Evolutionary conservation across 352 stramenopile species (phyloP).

Genomic region (Pythium oligandrum): DNA sequence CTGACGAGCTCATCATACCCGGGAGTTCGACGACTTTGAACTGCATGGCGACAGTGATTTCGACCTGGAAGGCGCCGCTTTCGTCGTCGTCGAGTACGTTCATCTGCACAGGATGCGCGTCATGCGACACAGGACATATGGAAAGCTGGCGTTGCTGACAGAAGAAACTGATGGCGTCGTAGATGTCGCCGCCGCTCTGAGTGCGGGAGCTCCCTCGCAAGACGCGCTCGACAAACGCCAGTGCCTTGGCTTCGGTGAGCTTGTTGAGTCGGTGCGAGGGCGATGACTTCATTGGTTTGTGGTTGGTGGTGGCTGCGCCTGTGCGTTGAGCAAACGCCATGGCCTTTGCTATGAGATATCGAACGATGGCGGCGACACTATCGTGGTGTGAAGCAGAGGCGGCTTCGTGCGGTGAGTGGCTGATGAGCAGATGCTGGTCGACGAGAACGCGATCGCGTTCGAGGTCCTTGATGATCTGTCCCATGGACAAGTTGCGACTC

Average conservation of each 20-base stretch:
- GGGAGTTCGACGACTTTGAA: constrained; percentile 64
- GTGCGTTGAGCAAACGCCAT: constrained; percentile 30
- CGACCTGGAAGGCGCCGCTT: constrained; percentile 32
- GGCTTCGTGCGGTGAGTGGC: constrained; percentile 1
- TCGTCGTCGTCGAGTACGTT: constrained; percentile 24
- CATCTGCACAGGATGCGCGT: constrained; percentile 54
- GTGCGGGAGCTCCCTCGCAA: constrained; percentile 63
- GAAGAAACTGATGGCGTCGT: constrained; percentile 74
- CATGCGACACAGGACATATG: constrained; percentile 65
- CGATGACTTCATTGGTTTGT: background rate
- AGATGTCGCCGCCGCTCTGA: constrained; percentile 76
- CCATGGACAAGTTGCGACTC: constrained; percentile 63
- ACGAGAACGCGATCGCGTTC: constrained; percentile 61
- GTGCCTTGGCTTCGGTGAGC: constrained; percentile 38
- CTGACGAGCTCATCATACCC: constrained; percentile 1
- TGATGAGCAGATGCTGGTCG: constrained; percentile 43
- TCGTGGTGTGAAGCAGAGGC: background rate
- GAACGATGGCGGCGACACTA: constrained; percentile 51
- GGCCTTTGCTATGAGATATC: constrained; percentile 47
- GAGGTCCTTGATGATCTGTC: constrained; percentile 78
- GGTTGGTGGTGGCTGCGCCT: constrained; percentile 11
- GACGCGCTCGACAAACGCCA: constrained; percentile 70
- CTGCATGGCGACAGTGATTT: constrained; percentile 65
- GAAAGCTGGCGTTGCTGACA: constrained; percentile 52
- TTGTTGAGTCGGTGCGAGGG: constrained; percentile 14